phyloP scores from a whole-genome alignment of 805 yeast species.

The Cyberlindnera xishuangbannaensis region DNA sequence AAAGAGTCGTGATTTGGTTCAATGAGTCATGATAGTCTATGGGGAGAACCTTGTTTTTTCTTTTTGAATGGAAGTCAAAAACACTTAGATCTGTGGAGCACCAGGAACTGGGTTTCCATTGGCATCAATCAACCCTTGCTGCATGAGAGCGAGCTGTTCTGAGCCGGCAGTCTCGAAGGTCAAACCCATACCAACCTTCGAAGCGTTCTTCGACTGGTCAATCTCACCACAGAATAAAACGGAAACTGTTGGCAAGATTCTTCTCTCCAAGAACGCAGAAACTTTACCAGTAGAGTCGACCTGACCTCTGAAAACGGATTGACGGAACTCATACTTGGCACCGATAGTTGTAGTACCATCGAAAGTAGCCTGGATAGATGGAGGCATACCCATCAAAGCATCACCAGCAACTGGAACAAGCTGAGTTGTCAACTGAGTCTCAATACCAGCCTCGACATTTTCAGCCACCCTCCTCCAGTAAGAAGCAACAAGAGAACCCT shows the following conservation, averaged over 20 bases:
- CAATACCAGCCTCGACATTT: slow-evolving; percentile 92
- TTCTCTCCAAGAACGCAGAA: slow-evolving; percentile 84
- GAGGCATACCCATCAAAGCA: slow-evolving; percentile 70
- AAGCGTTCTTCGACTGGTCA: slow-evolving; percentile 75
- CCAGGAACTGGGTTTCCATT: slow-evolving; percentile 85
- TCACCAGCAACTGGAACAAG: slow-evolving; percentile 63
- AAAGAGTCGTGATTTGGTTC: too few species aligned
- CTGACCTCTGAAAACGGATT: slow-evolving; percentile 92
- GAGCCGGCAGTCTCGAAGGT: slow-evolving; percentile 95
- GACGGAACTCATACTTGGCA: slow-evolving; percentile 97
- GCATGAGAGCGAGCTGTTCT: slow-evolving; percentile 88
- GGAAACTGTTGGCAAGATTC: slow-evolving; percentile 87
- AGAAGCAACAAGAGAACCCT: slow-evolving; percentile 82
- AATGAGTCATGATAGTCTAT: too few species aligned
- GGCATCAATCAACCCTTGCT: slow-evolving; percentile 76
- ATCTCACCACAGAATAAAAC: slow-evolving; percentile 87
- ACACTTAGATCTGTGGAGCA: slow-evolving; percentile 52
- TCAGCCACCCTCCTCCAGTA: slow-evolving; percentile 93
- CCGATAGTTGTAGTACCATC: slow-evolving; percentile 93
- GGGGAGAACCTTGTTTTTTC: too few species aligned
- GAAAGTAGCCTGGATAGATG: slow-evolving; percentile 76
- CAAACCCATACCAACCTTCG: slow-evolving; percentile 87
- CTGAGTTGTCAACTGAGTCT: slow-evolving; percentile 74
- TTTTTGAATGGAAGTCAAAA: too few species aligned
- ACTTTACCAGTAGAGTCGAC: slow-evolving; percentile 89